Percentiles rank a stretch among this genome's conserved stretches.
phyloP scores from a whole-genome alignment of 179 eudicot genomes.

The Carnegiea gigantea region DNA sequence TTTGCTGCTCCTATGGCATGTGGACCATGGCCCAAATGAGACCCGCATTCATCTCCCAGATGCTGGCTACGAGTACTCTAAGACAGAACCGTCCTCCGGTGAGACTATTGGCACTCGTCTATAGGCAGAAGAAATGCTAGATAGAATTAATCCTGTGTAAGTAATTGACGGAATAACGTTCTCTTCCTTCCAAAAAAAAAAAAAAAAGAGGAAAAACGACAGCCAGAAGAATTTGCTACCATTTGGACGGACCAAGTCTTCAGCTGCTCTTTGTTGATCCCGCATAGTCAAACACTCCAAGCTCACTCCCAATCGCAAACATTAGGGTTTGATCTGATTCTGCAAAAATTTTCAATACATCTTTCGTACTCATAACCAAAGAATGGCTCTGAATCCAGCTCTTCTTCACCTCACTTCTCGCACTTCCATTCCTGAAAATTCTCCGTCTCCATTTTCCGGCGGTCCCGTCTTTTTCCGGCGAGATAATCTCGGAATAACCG shows the following conservation, averaged over 20 bases:
- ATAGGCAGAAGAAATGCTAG: too few species aligned
- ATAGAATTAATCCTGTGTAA: background rate
- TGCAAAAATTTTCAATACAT: background rate
- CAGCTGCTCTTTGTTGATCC: background rate
- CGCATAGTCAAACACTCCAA: background rate
- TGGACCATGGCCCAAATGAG: too few species aligned
- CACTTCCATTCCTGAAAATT: constrained; percentile 12
- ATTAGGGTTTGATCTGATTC: constrained; percentile 7
- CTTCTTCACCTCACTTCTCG: constrained; percentile 24
- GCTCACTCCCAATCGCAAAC: background rate
- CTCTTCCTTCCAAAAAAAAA: background rate
- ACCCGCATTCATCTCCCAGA: too few species aligned
- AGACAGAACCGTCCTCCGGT: too few species aligned
- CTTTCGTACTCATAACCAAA: background rate
- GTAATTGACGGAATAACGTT: background rate
- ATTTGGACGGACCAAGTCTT: background rate
- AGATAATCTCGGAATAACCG: background rate
- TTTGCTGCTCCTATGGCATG: too few species aligned
- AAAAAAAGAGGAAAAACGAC: background rate
- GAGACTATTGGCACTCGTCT: too few species aligned
- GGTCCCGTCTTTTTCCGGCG: constrained; percentile 23
- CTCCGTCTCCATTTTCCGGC: constrained; percentile 18
- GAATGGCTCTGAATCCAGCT: constrained; percentile 29
- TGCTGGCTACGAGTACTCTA: too few species aligned
- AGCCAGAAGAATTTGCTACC: constrained; percentile 15